Evolutionary conservation across 2,329 filamentous ascomycete genomes (phyloP), one percentile per base, ranked within the genome.

Genomic region (Allantophomopsis cytisporea): DNA sequence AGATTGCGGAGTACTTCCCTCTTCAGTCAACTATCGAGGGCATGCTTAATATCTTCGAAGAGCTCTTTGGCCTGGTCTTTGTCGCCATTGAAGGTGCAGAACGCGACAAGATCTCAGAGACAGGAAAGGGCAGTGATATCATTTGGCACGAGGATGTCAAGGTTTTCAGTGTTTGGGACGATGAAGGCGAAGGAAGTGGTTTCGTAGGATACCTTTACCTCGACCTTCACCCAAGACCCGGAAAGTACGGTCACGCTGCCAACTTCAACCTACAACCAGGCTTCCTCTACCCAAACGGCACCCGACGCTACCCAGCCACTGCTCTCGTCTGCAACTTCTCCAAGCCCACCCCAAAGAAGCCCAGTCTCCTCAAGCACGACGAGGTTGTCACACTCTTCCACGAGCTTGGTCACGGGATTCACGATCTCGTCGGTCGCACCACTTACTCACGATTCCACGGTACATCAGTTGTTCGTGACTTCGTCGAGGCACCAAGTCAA

Each of bases 121-220:
- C 50, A 30, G 50, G 50, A 15, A 53, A 54, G 20, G 52, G 42
- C 10, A 46, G 47, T 16, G 51, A 42, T 46, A 82, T 88, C 49
- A 66, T 76, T 1, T 91, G 84, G 84, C 84, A 91, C 51, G 73
- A 82, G 46, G 84, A 89, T 50, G 83, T 88, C n/a, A 76, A 82
- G 45, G 59, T 89, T 41, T 89, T 86, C 63, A 81, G 76, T 37
- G 84, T 91, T 7, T 89, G 84, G 82, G 74, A 91, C 50, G 80
- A 88, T 45, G 72, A 76, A 43, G 68, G 67, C 2, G 77, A 82
- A 48, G 83, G 83, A 13, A 66, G 71, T 37, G 74, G 67, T 30
- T 91, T 91, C 51, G 78, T 84, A 6, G 84, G 84, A 32, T 91
- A 89, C 55, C 68, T 91, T 18, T 89, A 89, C 58, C 71, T 91